A percentile compares a stretch with the other conserved stretches of the same genome.
These are phyloP conservation scores for Mitragyna speciosa DNA, from an alignment of 257 asterid genomes.

Conservation along the genomic window DNA sequence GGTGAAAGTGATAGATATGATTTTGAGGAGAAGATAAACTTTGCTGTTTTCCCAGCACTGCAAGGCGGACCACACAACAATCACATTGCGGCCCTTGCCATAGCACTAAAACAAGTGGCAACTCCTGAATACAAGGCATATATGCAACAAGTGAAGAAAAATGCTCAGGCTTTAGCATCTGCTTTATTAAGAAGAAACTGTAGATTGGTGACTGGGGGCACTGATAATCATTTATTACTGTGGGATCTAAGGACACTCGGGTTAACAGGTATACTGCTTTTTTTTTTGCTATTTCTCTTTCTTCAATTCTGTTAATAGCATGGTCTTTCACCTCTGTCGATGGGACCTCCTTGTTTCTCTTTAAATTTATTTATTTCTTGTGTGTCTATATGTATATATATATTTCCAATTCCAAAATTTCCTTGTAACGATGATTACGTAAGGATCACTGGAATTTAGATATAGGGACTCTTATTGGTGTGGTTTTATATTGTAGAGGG, in stretches of 20 bases:
- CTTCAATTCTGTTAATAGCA: background rate
- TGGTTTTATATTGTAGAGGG: no score
- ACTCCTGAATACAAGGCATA: conserved; percentile 70
- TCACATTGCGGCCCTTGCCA: conserved; percentile 86
- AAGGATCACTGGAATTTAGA: background rate
- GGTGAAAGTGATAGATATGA: conserved; percentile 70
- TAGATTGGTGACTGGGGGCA: conserved; percentile 80
- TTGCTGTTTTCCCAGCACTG: conserved; percentile 84
- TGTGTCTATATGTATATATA: background rate
- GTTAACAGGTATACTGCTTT: conserved; percentile 54
- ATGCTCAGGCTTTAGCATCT: conserved; percentile 72
- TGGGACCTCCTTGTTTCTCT: background rate
- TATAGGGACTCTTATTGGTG: background rate
- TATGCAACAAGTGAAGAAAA: conserved; percentile 84
- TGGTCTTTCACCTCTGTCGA: background rate
- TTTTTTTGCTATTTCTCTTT: background rate
- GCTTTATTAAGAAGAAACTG: conserved; percentile 65
- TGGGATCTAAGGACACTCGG: conserved; percentile 87
- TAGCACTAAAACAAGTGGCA: conserved; percentile 84
- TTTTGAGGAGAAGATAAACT: conserved; percentile 83
- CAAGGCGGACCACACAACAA: conserved; percentile 96
- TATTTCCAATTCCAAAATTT: background rate
- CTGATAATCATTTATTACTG: conserved; percentile 76
- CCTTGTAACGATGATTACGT: background rate
- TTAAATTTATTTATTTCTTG: background rate